phyloP scores from a whole-genome alignment of 495 filamentous ascomycete genomes.

The Friedmanniomyces simplex region DNA sequence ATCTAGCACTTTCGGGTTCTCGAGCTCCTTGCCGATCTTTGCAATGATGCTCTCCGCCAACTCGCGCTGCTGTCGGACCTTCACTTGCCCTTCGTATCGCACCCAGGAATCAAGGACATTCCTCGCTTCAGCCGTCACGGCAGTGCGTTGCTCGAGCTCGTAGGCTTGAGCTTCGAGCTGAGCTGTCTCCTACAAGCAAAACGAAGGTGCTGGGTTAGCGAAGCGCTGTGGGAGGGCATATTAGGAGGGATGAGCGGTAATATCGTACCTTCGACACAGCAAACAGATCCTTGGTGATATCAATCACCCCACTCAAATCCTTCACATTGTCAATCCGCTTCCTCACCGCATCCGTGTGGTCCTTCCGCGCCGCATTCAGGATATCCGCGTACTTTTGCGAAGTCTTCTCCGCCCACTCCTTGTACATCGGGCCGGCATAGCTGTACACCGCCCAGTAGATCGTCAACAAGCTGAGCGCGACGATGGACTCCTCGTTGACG shows the following conservation, averaged over 20 bases:
- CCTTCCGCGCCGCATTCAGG: slow-evolving; percentile 81
- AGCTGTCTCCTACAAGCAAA: slow-evolving; percentile 72
- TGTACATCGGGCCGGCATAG: slow-evolving; percentile 86
- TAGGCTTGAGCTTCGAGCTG: slow-evolving; percentile 88
- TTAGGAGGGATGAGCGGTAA: too few relatives aligned
- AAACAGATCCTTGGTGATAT: slow-evolving; percentile 92
- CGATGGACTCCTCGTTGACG: slow-evolving; percentile 94
- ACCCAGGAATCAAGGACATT: slow-evolving; percentile 94
- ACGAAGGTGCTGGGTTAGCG: not conserved
- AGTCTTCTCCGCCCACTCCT: slow-evolving; percentile 80
- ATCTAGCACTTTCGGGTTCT: slow-evolving; percentile 89
- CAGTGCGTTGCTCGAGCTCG: slow-evolving; percentile 91
- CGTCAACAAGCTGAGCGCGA: slow-evolving; percentile 76
- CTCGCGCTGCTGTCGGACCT: slow-evolving; percentile 95
- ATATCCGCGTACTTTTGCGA: slow-evolving; percentile 81
- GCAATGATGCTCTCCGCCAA: slow-evolving; percentile 82
- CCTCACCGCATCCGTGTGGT: slow-evolving; percentile 93
- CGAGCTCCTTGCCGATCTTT: slow-evolving; percentile 96
- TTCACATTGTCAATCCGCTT: slow-evolving; percentile 82
- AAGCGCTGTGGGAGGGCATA: not conserved
- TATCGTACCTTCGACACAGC: slow-evolving; percentile 94
- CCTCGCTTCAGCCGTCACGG: slow-evolving; percentile 85
- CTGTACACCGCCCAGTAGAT: slow-evolving; percentile 83
- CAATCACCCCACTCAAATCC: slow-evolving; percentile 85
- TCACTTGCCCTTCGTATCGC: slow-evolving; percentile 95